Base-by-base conservation (phyloP, 2,329 filamentous ascomycete genomes). In the Magnaporthales sp. region DNA sequence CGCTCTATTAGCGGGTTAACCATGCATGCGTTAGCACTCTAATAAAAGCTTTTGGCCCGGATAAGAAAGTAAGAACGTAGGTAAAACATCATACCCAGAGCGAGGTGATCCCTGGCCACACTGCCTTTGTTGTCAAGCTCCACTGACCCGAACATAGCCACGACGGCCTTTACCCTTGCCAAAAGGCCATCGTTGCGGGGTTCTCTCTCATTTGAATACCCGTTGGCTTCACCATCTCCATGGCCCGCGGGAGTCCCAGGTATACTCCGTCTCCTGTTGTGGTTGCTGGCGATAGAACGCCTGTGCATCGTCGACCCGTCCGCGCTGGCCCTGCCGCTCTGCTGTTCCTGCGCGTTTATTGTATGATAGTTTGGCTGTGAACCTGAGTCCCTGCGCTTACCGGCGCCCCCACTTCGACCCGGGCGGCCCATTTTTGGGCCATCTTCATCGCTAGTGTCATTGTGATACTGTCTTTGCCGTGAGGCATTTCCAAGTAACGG, bases 51-150 rank as follows among this genome's bases (percentile, higher is more conserved):
- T 22, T 13, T 3, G 4, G 4, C 22, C 15, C 11, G 9, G 30
- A 6, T 11, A 13, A 19, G n/a, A 8, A 19, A 22, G 51, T 66
- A 68, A 11, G 65, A 69, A n/a, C n/a, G n/a, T 60, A 31, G 7
- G 29, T 27, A 19, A 26, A 15, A 63, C 46, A 46, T 68, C 79
- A 65, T 78, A 93, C 91, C 91, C 63, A 95, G 79, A 26, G 91
- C 91, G 66, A 95, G 80, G 78, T 95, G 91, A 76, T 95, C 91
- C 72, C 91, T 82, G 11, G 91, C 91, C 54, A 94, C 91, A 74
- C 89, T 92, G 54, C 91, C 91, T 77, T 92, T 94, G 74, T 95
- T 95, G 76, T 95, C 91, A 68, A 95, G 77, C 79, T 94, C 91
- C 65, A 95, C 83, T 5, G 85, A 86, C 72, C 80, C 81, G 65